These are phyloP conservation scores for Nowakowskiella sp. DNA, from an alignment of 192 early-diverging fungal species.

Conservation along the genomic window DNA sequence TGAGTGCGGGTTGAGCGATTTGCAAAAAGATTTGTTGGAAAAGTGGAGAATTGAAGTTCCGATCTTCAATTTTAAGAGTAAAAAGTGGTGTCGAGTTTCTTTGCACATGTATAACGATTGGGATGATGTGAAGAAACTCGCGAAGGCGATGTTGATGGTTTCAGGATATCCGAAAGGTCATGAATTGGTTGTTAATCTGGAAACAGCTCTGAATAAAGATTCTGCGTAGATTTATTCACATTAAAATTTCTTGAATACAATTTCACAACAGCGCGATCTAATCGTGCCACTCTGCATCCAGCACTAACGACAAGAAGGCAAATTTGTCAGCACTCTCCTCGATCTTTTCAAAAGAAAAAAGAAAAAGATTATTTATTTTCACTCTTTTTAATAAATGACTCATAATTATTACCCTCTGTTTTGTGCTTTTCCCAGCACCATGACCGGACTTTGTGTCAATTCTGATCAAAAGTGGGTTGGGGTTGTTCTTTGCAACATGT, in stretches of 20 bases:
- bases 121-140: slow-evolving; percentile 16
- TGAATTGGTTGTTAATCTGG: no score
- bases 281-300: slow-evolving; percentile 46
- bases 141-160: slow-evolving; percentile 14
- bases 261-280: no score
- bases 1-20: slow-evolving; percentile 4
- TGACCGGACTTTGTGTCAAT: slow-evolving; percentile 64
- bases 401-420: slow-evolving; percentile 32
- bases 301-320: slow-evolving; percentile 44
- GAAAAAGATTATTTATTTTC: background rate
- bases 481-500: slow-evolving; percentile 37
- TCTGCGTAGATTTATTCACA: no score
- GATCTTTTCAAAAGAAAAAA: slow-evolving; percentile 26
- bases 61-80: slow-evolving; percentile 25
- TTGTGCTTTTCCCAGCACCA: slow-evolving; percentile 57
- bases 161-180: slow-evolving; percentile 28
- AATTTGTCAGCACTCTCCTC: slow-evolving; percentile 57
- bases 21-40: slow-evolving; percentile 21
- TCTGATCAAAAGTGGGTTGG: slow-evolving; percentile 49
- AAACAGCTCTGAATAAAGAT: no score
- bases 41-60: slow-evolving; percentile 23
- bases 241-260: no score
- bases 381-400: background rate
- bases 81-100: slow-evolving; percentile 21
- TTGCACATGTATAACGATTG: slow-evolving; percentile 32